Conservation (phyloP, 352 stramenopile genomes). For the Pythium coloratum region DNA sequence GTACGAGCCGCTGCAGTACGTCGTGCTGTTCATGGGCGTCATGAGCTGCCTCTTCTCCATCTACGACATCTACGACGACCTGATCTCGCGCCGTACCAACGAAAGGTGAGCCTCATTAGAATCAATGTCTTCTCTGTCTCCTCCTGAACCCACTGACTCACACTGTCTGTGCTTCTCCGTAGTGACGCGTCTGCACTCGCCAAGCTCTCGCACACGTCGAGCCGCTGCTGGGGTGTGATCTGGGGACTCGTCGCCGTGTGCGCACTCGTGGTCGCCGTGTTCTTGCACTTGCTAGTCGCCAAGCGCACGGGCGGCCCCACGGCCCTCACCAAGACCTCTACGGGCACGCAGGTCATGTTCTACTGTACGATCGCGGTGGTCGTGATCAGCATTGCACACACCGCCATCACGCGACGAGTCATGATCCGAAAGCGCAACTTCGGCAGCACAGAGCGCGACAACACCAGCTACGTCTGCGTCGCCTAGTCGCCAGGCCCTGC, state of each 20-base stretch:
- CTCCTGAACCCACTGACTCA: background rate
- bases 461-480: conserved; percentile 19
- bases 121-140: background rate
- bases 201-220: conserved; percentile 88
- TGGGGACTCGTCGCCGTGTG: conserved; percentile 74
- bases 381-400: conserved; percentile 58
- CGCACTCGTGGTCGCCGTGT: conserved; percentile 72
- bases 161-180: background rate
- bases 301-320: conserved; percentile 46
- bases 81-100: conserved; percentile 84
- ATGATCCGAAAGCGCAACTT: conserved; percentile 25
- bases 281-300: conserved; percentile 77
- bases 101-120: conserved; percentile 41
- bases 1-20: conserved; percentile 71
- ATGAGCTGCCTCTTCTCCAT: conserved; percentile 91
- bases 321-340: conserved; percentile 46
- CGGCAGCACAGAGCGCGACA: conserved; percentile 15
- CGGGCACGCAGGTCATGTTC: conserved; percentile 57
- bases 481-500: background rate
- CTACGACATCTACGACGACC: conserved; percentile 90
- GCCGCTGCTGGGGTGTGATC: conserved; percentile 87
- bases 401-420: conserved; percentile 61
- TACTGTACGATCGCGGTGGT: conserved; percentile 43
- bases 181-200: conserved; percentile 84
- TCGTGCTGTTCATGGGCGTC: conserved; percentile 86